Conservation (phyloP, 257 asterid genomes). For the Nicotiana benthamiana region DNA sequence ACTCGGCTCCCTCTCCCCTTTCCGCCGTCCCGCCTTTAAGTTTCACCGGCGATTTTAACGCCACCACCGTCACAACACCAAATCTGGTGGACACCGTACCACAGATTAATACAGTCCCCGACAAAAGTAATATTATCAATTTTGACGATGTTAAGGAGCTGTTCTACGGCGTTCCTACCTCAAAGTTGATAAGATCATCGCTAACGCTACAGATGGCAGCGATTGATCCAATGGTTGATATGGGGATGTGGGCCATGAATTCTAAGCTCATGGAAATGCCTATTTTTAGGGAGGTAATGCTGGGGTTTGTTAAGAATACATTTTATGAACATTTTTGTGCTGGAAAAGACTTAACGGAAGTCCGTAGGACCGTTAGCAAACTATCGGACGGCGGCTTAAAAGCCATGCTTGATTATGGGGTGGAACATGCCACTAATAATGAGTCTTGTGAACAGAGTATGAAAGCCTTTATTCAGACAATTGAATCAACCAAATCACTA, state of each 20-base stretch:
- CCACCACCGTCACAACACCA: neutral
- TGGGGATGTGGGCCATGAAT: slow-evolving; percentile 43
- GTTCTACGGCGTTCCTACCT: slow-evolving; percentile 42
- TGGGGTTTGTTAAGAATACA: slow-evolving; percentile 27
- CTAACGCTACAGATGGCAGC: slow-evolving; percentile 38
- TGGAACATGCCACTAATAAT: slow-evolving; percentile 57
- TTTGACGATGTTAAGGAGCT: slow-evolving; percentile 30
- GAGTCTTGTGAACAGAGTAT: slow-evolving; percentile 48
- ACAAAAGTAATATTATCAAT: neutral
- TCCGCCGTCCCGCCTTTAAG: slow-evolving; percentile 20
- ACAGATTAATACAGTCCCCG: neutral
- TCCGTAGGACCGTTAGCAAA: slow-evolving; percentile 27
- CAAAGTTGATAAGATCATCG: slow-evolving; percentile 39
- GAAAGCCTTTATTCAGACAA: slow-evolving; percentile 39
- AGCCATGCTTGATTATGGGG: slow-evolving; percentile 84
- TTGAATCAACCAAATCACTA: slow-evolving; percentile 28
- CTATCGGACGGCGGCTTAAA: slow-evolving; percentile 45
- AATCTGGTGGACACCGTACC: neutral
- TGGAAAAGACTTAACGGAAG: slow-evolving; percentile 42
- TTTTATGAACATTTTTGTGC: slow-evolving; percentile 78
- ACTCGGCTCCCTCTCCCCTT: slow-evolving; percentile 29
- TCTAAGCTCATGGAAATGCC: slow-evolving; percentile 41
- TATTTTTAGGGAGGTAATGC: slow-evolving; percentile 18
- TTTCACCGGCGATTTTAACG: slow-evolving; percentile 1
- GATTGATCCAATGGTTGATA: slow-evolving; percentile 39